Evolutionary conservation across 495 filamentous ascomycete genomes (phyloP).

Genomic region (Oidiodendron maius): DNA sequence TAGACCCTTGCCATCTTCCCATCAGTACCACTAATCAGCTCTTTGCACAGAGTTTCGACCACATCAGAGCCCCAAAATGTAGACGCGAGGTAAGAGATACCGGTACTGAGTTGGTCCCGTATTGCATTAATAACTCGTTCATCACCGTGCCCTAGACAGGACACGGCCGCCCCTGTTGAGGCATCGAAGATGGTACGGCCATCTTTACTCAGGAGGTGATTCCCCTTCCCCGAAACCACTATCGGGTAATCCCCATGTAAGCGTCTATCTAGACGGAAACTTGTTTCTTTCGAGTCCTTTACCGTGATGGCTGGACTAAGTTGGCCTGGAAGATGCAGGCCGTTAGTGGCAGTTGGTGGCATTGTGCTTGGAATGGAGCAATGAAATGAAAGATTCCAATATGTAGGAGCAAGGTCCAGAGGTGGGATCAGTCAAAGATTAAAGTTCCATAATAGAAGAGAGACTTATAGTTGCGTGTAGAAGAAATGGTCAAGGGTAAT

Average conservation of each 20-base stretch:
- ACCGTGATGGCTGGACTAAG: not conserved
- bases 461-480: too few species aligned
- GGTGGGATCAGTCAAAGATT: too few species aligned
- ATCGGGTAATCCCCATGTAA: conserved; percentile 18
- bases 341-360: too few species aligned
- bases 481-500: too few species aligned
- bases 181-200: conserved; percentile 61
- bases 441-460: too few species aligned
- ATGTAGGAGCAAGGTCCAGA: too few species aligned
- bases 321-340: too few species aligned
- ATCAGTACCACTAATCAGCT: conserved; percentile 38
- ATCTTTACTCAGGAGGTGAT: conserved; percentile 28
- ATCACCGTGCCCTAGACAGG: conserved; percentile 44
- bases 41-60: conserved; percentile 34
- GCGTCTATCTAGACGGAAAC: conserved; percentile 16
- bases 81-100: conserved; percentile 37
- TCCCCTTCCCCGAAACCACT: conserved; percentile 16
- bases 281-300: conserved; percentile 1
- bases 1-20: conserved; percentile 39
- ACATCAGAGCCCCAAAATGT: conserved; percentile 35
- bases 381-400: too few species aligned
- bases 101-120: conserved; percentile 26
- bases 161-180: conserved; percentile 47
- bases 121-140: conserved; percentile 34
- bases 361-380: too few species aligned